Conservation (phyloP, 176 grass and related monocot genomes). For the Chloris gayana region DNA sequence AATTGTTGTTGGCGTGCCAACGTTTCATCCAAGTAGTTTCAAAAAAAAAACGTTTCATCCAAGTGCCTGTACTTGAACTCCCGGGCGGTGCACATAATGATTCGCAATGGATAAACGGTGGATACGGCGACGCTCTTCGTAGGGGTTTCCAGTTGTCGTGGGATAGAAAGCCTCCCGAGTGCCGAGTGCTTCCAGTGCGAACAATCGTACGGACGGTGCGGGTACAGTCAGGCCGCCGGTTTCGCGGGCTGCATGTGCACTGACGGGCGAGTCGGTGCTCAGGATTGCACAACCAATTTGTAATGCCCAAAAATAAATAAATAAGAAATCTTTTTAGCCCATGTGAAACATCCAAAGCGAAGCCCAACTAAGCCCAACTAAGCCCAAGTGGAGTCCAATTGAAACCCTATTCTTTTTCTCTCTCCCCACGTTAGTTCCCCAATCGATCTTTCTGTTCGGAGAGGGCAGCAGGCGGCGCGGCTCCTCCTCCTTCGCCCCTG, state of each 20-base stretch:
- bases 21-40: too few species aligned
- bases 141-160: not conserved
- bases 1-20: fast-evolving
- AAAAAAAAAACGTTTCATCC: too few species aligned
- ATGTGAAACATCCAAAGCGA: too few species aligned
- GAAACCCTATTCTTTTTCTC: too few species aligned
- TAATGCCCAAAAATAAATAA: too few species aligned
- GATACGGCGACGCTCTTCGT: not conserved
- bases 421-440: too few species aligned
- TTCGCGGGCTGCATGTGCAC: conserved; percentile 2
- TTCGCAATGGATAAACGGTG: not conserved
- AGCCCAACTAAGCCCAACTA: too few species aligned
- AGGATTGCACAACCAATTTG: not conserved
- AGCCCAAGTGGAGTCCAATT: too few species aligned
- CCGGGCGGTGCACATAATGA: fast-evolving
- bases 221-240: fast-evolving
- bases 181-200: not conserved
- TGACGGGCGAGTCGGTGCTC: not conserved
- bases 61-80: conserved; percentile 8
- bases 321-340: too few species aligned
- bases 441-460: too few species aligned
- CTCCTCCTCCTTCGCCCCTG: too few species aligned
- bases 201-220: not conserved
- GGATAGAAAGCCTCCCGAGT: fast-evolving
- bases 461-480: too few species aligned